These are phyloP conservation scores for Plasmodium vivax DNA, from an alignment of 169 alveolate species.

Conservation along the genomic window DNA sequence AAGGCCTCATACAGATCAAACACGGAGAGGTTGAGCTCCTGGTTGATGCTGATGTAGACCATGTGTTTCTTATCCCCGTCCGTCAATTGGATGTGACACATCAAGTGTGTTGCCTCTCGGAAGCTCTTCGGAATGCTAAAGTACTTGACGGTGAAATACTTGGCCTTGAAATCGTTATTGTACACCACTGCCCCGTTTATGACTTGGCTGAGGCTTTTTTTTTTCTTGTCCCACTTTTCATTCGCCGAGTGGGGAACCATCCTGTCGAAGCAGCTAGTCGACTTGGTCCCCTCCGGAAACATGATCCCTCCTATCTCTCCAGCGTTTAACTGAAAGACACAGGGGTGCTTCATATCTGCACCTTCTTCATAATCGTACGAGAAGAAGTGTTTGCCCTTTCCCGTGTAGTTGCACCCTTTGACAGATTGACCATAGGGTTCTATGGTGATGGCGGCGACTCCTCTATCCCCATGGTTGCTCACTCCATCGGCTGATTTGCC, in stretches of 20 bases:
- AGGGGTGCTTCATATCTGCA: neutral
- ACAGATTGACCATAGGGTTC: conserved; percentile 40
- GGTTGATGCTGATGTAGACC: conserved; percentile 49
- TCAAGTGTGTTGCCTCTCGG: neutral
- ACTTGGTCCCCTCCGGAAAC: conserved; percentile 9
- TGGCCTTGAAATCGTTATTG: conserved; percentile 30
- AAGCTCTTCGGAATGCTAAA: conserved; percentile 25
- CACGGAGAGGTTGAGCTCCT: conserved; percentile 30
- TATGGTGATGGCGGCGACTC: conserved; percentile 9
- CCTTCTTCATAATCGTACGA: neutral
- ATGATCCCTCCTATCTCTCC: conserved; percentile 64
- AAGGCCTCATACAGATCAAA: conserved; percentile 29
- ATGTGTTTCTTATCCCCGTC: neutral
- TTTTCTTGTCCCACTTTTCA: conserved; percentile 19
- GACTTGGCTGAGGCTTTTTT: conserved; percentile 1
- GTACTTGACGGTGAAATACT: conserved; percentile 32
- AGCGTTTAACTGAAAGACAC: conserved; percentile 39
- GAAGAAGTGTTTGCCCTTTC: neutral
- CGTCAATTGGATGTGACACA: conserved; percentile 7
- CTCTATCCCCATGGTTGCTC: conserved; percentile 14
- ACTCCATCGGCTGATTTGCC: neutral
- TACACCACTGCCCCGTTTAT: conserved; percentile 19
- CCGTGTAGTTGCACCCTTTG: conserved; percentile 34
- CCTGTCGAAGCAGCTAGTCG: conserved; percentile 52
- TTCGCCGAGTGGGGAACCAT: neutral